Conservation (phyloP, 2,329 filamentous ascomycete genomes). For the Penicillium frequentans region DNA sequence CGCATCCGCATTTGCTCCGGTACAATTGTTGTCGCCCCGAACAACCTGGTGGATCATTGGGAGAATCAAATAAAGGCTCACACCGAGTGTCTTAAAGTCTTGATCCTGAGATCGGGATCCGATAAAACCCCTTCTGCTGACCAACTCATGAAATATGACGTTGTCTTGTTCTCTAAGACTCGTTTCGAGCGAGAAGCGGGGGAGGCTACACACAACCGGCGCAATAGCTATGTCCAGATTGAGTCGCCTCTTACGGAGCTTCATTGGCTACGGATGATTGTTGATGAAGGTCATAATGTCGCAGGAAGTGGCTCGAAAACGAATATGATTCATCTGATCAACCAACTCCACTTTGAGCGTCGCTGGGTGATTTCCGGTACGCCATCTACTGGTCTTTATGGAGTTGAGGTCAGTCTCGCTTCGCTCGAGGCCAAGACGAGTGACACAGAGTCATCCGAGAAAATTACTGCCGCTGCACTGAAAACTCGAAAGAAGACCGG, state of each 20-base stretch:
- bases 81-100: constrained; percentile 63
- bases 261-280: constrained; percentile 84
- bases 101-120: constrained; percentile 59
- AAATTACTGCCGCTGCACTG: constrained; percentile 31
- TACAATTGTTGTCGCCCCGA: constrained; percentile 77
- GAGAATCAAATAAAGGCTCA: constrained; percentile 76
- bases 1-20: constrained; percentile 63
- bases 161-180: constrained; percentile 73
- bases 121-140: constrained; percentile 57
- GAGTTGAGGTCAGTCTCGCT: constrained; percentile 63
- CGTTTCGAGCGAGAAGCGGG: constrained; percentile 69
- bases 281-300: constrained; percentile 88
- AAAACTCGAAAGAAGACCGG: constrained; percentile 37
- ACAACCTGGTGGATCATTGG: constrained; percentile 86
- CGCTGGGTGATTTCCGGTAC: constrained; percentile 92
- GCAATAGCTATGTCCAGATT: constrained; percentile 47
- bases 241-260: constrained; percentile 66
- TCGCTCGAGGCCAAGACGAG: constrained; percentile 39
- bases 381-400: constrained; percentile 78
- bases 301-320: constrained; percentile 66
- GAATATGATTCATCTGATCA: constrained; percentile 55
- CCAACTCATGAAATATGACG: constrained; percentile 66
- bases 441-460: constrained; percentile 36
- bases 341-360: constrained; percentile 61
- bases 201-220: constrained; percentile 51